phyloP scores from a whole-genome alignment of 805 yeast genomes.

The Clavispora phyllophila region DNA sequence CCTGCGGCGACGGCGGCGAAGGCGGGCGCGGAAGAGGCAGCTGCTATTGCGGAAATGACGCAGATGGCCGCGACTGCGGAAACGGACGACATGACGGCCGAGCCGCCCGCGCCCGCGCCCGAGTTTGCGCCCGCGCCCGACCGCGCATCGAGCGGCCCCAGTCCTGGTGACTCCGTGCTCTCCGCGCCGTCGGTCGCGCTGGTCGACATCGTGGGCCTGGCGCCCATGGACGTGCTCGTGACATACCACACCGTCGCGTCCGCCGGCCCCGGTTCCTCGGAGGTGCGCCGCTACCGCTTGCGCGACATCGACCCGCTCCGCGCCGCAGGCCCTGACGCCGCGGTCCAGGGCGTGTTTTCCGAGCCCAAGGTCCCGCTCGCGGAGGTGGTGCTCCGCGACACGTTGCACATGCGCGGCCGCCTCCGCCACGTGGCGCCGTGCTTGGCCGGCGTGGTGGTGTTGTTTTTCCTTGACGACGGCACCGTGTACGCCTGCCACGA shows the following conservation, averaged over 20 bases:
- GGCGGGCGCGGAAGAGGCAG: neutral
- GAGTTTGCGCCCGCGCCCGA: no score
- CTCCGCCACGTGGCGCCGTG: neutral
- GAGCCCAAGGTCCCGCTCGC: neutral
- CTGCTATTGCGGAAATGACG: no score
- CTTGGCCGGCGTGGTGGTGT: neutral
- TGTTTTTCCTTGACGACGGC: neutral
- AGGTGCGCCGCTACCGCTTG: neutral
- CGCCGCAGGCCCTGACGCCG: neutral
- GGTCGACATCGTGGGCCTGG: neutral
- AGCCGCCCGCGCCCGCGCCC: no score
- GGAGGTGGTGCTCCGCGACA: conserved; percentile 1
- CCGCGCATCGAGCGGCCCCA: no score
- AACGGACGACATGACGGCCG: no score
- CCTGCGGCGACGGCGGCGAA: neutral
- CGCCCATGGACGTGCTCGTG: neutral
- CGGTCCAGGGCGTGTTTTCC: neutral
- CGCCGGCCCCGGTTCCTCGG: neutral
- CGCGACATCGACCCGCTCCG: neutral
- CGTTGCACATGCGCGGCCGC: neutral
- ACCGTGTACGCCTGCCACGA: neutral
- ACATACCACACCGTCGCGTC: neutral
- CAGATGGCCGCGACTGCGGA: no score
- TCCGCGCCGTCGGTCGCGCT: neutral
- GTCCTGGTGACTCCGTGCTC: conserved; percentile 1